phyloP scores from a whole-genome alignment of 2,329 filamentous ascomycete species.

The Pleomassaria siparia region DNA sequence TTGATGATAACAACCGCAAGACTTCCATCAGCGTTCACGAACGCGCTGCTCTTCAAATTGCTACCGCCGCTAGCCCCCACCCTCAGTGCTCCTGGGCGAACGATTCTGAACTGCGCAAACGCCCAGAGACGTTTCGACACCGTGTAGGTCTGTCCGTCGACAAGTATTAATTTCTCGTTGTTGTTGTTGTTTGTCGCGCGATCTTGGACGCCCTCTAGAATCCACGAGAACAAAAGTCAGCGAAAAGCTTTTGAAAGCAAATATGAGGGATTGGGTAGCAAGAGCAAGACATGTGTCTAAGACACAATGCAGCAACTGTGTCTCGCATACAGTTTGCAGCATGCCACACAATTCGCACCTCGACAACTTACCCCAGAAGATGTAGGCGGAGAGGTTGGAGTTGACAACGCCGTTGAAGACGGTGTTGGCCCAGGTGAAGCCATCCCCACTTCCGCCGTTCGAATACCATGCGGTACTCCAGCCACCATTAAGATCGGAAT shows the following conservation, averaged over 20 bases:
- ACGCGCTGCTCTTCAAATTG: constrained; percentile 36
- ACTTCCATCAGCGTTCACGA: constrained; percentile 37
- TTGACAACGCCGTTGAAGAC: constrained; percentile 54
- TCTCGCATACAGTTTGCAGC: no score
- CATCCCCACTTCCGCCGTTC: constrained; percentile 52
- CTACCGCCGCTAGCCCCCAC: constrained; percentile 35
- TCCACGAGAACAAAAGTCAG: no score
- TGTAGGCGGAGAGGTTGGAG: constrained; percentile 54
- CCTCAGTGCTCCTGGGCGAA: constrained; percentile 43
- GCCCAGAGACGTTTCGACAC: constrained; percentile 45
- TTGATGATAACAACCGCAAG: constrained; percentile 31
- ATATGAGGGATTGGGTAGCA: no score
- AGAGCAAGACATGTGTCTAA: no score
- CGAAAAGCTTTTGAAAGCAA: no score
- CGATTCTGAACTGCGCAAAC: constrained; percentile 45
- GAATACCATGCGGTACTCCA: constrained; percentile 51
- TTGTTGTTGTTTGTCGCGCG: constrained; percentile 42
- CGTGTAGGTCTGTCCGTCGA: constrained; percentile 37
- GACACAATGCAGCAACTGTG: no score
- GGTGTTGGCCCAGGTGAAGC: constrained; percentile 59
- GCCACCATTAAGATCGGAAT: constrained; percentile 47
- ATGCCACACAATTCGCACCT: no score
- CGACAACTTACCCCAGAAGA: no score
- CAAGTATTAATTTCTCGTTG: constrained; percentile 39
- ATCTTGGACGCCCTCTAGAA: constrained; percentile 49